A percentile compares a stretch with the other conserved stretches of the same genome.
Conservation (phyloP, 1,284 basidiomycete genomes). For the Taiwanofungus camphoratus region DNA sequence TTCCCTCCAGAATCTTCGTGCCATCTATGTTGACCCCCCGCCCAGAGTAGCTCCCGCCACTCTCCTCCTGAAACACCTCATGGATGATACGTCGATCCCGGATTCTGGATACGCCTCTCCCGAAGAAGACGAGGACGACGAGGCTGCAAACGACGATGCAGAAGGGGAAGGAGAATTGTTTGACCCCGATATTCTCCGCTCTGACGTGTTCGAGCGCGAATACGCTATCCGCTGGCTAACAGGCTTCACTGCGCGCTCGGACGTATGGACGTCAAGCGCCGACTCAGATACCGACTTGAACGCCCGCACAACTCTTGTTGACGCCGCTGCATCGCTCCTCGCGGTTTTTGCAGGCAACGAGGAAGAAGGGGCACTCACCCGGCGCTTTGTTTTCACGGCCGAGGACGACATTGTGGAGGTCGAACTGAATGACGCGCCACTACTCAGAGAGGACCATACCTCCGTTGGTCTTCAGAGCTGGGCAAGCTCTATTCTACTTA, state of each 20-base stretch:
- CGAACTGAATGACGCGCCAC: slow-evolving; percentile 74
- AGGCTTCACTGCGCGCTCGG: slow-evolving; percentile 55
- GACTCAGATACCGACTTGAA: slow-evolving; percentile 29
- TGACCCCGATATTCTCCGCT: slow-evolving; percentile 36
- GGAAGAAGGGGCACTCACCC: slow-evolving; percentile 41
- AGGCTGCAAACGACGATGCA: slow-evolving; percentile 27
- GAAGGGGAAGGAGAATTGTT: slow-evolving; percentile 29
- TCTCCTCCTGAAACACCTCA: slow-evolving; percentile 23
- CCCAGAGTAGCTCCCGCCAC: slow-evolving; percentile 5
- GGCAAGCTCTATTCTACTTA: slow-evolving; percentile 77
- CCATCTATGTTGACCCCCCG: slow-evolving; percentile 37
- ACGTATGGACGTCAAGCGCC: slow-evolving; percentile 39
- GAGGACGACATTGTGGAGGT: slow-evolving; percentile 34
- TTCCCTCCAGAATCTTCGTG: slow-evolving; percentile 36
- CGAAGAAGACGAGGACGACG: slow-evolving; percentile 43
- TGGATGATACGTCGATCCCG: slow-evolving; percentile 37
- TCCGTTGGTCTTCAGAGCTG: slow-evolving; percentile 86
- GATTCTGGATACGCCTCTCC: slow-evolving; percentile 65
- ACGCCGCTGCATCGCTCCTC: slow-evolving; percentile 54
- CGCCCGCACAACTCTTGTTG: slow-evolving; percentile 36
- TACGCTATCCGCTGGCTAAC: slow-evolving; percentile 55
- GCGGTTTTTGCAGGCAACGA: slow-evolving; percentile 41
- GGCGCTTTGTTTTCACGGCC: slow-evolving; percentile 46
- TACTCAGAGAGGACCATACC: slow-evolving; percentile 68
- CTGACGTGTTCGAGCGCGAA: slow-evolving; percentile 47